Percentiles rank a stretch among this genome's conserved stretches.
Conservation (phyloP, 2,329 filamentous ascomycete genomes). For the Calonectria crousiana region DNA sequence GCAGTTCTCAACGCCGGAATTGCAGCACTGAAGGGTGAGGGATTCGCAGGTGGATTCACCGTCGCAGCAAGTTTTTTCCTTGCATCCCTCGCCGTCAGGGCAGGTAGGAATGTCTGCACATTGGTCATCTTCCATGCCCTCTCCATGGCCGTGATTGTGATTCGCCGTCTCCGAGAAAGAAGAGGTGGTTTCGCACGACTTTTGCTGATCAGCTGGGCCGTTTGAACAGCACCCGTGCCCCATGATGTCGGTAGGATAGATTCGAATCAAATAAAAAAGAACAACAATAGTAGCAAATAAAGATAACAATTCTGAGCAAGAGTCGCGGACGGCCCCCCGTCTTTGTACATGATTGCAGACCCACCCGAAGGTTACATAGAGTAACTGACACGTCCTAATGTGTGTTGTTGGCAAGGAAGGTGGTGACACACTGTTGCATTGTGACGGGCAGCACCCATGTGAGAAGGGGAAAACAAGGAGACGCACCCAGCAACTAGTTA, state of each 20-base stretch:
- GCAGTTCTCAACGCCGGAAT: background rate
- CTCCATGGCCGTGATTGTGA: background rate
- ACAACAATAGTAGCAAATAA: no score
- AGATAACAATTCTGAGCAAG: no score
- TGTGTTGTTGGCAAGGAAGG: background rate
- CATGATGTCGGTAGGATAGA: background rate
- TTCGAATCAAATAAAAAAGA: no score
- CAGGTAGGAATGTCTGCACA: background rate
- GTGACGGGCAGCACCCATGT: background rate
- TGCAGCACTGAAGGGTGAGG: background rate
- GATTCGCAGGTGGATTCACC: background rate
- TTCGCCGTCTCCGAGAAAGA: background rate
- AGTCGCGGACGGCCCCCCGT: rapidly evolving
- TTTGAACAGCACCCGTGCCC: background rate
- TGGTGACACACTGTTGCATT: background rate
- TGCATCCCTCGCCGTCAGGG: background rate
- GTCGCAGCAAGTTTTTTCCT: background rate
- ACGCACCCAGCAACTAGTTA: background rate
- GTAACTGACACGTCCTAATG: background rate
- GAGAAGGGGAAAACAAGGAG: background rate
- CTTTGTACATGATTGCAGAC: background rate
- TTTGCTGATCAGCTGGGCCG: background rate
- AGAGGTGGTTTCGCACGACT: background rate
- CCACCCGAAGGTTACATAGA: no score
- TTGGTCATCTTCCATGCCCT: background rate